These are phyloP conservation scores for Thermoascus crustaceus DNA, from an alignment of 2,329 filamentous ascomycete species.

Conservation along the genomic window DNA sequence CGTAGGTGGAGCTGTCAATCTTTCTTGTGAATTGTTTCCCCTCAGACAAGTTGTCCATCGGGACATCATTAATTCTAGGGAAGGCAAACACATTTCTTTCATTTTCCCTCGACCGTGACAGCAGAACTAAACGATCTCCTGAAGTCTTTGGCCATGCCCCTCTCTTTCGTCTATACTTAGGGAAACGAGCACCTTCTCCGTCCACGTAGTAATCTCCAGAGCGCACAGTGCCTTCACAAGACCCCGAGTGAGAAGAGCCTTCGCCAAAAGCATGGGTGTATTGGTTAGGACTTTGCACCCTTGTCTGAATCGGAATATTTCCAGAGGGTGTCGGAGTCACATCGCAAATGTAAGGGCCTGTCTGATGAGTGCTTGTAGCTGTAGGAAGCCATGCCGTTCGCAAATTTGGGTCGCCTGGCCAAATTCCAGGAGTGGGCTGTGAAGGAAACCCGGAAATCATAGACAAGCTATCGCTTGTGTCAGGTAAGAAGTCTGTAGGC, in stretches of 20 bases:
- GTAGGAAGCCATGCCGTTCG: slow-evolving; percentile 22
- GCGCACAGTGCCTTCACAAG: slow-evolving; percentile 14
- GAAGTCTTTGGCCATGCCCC: slow-evolving; percentile 11
- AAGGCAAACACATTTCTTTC: slow-evolving; percentile 17
- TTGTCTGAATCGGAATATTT: slow-evolving; percentile 12
- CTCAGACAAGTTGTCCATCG: slow-evolving; percentile 12
- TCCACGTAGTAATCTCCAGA: slow-evolving; percentile 22
- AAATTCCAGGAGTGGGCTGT: slow-evolving; percentile 12
- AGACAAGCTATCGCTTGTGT: slow-evolving; percentile 9
- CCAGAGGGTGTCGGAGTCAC: slow-evolving; percentile 14
- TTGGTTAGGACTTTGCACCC: slow-evolving; percentile 14
- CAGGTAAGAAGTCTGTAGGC: slow-evolving; percentile 22
- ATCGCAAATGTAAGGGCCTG: slow-evolving; percentile 11
- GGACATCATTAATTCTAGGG: slow-evolving; percentile 14
- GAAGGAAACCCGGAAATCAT: slow-evolving; percentile 9
- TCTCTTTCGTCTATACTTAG: slow-evolving; percentile 19
- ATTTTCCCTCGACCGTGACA: slow-evolving; percentile 9
- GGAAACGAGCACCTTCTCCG: slow-evolving; percentile 16
- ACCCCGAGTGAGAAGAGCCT: slow-evolving; percentile 14
- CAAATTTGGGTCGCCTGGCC: slow-evolving; percentile 12
- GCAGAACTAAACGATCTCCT: slow-evolving; percentile 6
- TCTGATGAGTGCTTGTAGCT: slow-evolving; percentile 11
- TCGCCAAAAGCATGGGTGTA: slow-evolving; percentile 16
- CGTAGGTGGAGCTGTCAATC: slow-evolving; percentile 20
- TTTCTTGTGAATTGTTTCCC: slow-evolving; percentile 7